Base-by-base conservation (phyloP, 768 basidiomycete species). In the Hygrophorus russula region DNA sequence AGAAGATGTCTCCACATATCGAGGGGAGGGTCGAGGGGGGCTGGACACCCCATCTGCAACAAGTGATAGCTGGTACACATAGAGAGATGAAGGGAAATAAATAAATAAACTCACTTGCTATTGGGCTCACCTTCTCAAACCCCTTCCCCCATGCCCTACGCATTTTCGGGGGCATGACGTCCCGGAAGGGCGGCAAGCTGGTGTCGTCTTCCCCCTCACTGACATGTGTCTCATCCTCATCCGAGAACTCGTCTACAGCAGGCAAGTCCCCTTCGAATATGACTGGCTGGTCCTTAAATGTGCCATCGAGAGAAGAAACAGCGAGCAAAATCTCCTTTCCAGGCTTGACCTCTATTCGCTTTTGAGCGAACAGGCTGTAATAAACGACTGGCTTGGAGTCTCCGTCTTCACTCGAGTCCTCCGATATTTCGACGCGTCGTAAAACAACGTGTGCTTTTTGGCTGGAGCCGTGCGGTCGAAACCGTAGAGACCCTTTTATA, bases 391-490 rank as follows among this genome's bases (percentile, higher is more conserved):
- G 53, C 17, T 56, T 53, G 14, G 58, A 57, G n/a, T 63, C 59
- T 8, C 56, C 67, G 41, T 67, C 67, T 41, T 69, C 69, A 42
- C 53, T 58, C 8, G 70, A 61, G 50, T 71, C 66, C 19, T 72
- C 71, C 10, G 68, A 57, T 14, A 63, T 43, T 48, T 68, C 68
- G 49, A 79, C 79, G 59, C 80, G 79, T 64, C 74, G 69, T 35
- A 84, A 59, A 50, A 82, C 63, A 50, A 80, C 68, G 60, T 84
- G 82, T 19, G 82, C 70, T 57, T 82, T 83, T 53, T 79, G 76
- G 43, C 68, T 75, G 49, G 71, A 70, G 18, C 75, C 72, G 69
- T 82, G 80, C 49, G 69, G 73, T 49, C 76, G 71, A 61, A 84
- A 72, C 53, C 79, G 80, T 53, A 83, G 63, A 39, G 63, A 55